Base-by-base conservation (phyloP, 1,284 basidiomycete genomes). In the Microstroma glucosiphilum region DNA sequence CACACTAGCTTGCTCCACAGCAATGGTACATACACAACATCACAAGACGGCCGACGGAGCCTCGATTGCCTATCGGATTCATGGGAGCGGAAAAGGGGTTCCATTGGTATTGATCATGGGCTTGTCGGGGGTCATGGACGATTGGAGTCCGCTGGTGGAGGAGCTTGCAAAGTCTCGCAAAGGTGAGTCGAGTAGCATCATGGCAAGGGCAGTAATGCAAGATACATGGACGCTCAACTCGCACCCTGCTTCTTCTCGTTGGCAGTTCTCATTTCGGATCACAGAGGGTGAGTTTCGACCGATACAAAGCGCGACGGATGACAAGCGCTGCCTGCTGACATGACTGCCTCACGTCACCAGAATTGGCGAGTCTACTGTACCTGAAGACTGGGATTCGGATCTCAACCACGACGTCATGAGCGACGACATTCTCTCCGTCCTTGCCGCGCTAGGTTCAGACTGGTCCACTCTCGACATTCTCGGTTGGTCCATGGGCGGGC, bases 401-500 rank as follows among this genome's bases (percentile, higher is more conserved):
- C 62, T 76, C 6, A 60, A 71, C 15, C 68, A 73, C 23, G 67
- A 72, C 40, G 40, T 57, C 21, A 73, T 77, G 70, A 73, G 68
- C 1, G 26, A 68, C 4, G 77, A 78, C 51, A 63, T 72, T 12
- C 60, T 78, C 40, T 43, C 59, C 1, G 66, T 78, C 30, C 56
- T 73, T 1, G 13, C 30, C 7, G 54, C 65, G 21, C 61, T 78
- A 9, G 66, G 65, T 1, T 40, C 26, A 48, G 46, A 40, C 23
- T 63, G 66, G 43, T 17, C 12, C 3, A 57, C 42, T 1, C 59
- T 77, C 15, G 65, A 77, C 51, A 46, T 76, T 1, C 62, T 78
- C 6, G 77, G 77, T 9, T 78, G 72, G 55, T 68, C 64, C 13
- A 78, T 78, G 77, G 77, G 76, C 11, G 77, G 77, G 1, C 69